phyloP scores from a whole-genome alignment of 306 rosid species.

The Datisca glomerata region DNA sequence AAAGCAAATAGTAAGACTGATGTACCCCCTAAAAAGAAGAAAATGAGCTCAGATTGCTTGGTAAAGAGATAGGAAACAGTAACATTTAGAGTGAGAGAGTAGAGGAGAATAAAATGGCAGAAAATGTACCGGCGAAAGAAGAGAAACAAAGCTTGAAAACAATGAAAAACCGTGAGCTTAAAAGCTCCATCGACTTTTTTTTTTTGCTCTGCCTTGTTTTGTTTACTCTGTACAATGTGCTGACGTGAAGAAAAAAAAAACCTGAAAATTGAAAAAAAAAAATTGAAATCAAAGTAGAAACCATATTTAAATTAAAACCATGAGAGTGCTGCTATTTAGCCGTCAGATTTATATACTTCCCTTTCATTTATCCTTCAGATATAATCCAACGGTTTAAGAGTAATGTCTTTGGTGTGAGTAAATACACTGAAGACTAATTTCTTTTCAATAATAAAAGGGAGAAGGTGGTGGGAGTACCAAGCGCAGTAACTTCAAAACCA shows the following conservation, averaged over 20 bases:
- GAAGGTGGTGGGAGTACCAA: constrained; percentile 2
- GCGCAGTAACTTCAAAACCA: constrained; percentile 12
- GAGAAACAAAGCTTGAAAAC: background rate
- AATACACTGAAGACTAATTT: background rate
- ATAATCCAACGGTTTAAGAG: background rate
- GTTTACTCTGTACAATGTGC: background rate
- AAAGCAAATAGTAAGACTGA: no score
- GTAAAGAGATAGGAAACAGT: constrained; percentile 1
- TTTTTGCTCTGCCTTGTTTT: constrained; percentile 1
- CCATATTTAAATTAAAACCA: background rate
- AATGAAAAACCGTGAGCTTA: constrained; percentile 1
- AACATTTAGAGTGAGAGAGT: constrained; percentile 1
- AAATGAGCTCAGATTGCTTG: no score
- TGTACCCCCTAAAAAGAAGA: no score
- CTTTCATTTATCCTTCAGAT: no score
- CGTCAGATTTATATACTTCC: constrained; percentile 4
- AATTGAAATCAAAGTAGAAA: background rate
- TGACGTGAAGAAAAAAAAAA: background rate
- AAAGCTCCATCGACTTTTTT: constrained; percentile 5
- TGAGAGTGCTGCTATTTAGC: background rate
- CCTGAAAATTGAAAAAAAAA: background rate
- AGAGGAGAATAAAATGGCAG: background rate
- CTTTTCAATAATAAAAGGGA: background rate
- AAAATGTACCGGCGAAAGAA: constrained; percentile 3
- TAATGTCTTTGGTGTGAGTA: background rate